A percentile compares a stretch with the other conserved stretches of the same genome.
Conservation (phyloP, 2,329 filamentous ascomycete species). For the Pseudovirgaria hyperparasitica region DNA sequence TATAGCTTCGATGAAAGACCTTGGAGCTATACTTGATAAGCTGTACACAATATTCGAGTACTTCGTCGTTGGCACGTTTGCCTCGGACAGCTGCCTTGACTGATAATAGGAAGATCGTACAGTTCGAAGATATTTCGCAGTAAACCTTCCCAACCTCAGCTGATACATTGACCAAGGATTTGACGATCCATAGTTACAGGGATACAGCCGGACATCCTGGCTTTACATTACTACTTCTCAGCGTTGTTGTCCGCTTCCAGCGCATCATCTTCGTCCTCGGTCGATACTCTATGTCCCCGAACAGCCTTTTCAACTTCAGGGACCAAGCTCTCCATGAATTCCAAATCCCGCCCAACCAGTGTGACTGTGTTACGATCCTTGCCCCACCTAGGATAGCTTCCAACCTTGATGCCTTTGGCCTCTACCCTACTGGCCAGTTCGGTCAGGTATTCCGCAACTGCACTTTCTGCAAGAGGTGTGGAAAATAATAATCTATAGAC, state of each 20-base stretch:
- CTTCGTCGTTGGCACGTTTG: too few relatives aligned
- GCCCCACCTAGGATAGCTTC: slow-evolving; percentile 88
- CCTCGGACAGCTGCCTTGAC: too few relatives aligned
- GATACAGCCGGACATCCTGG: too few relatives aligned
- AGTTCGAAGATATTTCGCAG: too few relatives aligned
- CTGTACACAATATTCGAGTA: too few relatives aligned
- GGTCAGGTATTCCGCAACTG: slow-evolving; percentile 70
- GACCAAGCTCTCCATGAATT: slow-evolving; percentile 66
- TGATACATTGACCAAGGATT: too few relatives aligned
- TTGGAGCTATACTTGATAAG: too few relatives aligned
- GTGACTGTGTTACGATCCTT: slow-evolving; percentile 83
- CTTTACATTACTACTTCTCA: too few relatives aligned
- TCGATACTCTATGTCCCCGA: slow-evolving; percentile 53
- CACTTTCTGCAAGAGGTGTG: slow-evolving; percentile 78
- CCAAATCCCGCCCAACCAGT: slow-evolving; percentile 63
- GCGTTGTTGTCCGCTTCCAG: slow-evolving; percentile 24
- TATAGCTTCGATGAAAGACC: too few relatives aligned
- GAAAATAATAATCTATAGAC: slow-evolving; percentile 69
- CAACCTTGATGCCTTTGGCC: slow-evolving; percentile 74
- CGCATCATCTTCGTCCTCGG: slow-evolving; percentile 50
- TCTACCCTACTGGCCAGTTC: slow-evolving; percentile 63
- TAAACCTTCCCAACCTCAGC: too few relatives aligned
- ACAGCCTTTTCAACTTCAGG: slow-evolving; percentile 66
- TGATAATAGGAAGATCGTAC: too few relatives aligned
- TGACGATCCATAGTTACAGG: too few relatives aligned